phyloP scores from a whole-genome alignment of 108 stramenopile species.

The Thalassiosira profunda region DNA sequence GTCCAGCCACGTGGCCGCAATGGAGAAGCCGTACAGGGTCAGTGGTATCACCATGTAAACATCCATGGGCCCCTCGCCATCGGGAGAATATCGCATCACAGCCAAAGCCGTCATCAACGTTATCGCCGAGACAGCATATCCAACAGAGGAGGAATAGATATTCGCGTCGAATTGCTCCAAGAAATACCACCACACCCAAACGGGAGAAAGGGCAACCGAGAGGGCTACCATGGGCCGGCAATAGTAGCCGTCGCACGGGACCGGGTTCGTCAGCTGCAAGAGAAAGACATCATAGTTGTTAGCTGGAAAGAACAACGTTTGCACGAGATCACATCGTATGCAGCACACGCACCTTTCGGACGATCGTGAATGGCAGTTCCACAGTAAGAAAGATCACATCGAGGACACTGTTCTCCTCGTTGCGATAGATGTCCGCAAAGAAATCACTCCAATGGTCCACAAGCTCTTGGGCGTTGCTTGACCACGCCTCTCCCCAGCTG shows the following conservation, averaged over 20 bases:
- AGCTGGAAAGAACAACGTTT: background rate
- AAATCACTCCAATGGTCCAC: conserved; percentile 46
- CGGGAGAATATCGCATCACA: conserved; percentile 76
- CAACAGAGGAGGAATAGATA: conserved; percentile 48
- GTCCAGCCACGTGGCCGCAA: conserved; percentile 96
- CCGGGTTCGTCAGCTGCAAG: conserved; percentile 54
- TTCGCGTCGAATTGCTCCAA: conserved; percentile 59
- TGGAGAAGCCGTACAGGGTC: conserved; percentile 87
- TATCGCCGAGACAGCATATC: conserved; percentile 24
- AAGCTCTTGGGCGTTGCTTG: conserved; percentile 61
- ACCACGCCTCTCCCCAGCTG: conserved; percentile 70
- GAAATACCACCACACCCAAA: conserved; percentile 81
- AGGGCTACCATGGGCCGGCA: conserved; percentile 77
- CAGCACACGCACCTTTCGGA: conserved; percentile 61
- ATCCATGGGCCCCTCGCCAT: conserved; percentile 79
- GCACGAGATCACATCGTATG: background rate
- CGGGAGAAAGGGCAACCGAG: conserved; percentile 70
- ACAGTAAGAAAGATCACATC: conserved; percentile 62
- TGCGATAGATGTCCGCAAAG: conserved; percentile 71
- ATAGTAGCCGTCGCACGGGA: conserved; percentile 93
- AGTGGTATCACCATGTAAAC: conserved; percentile 77
- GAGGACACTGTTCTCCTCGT: conserved; percentile 55
- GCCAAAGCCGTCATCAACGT: conserved; percentile 36
- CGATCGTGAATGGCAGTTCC: conserved; percentile 82
- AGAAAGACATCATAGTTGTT: background rate